Evolutionary conservation across 2,329 filamentous ascomycete species (phyloP).

Genomic region (Neonectria ditissima): DNA sequence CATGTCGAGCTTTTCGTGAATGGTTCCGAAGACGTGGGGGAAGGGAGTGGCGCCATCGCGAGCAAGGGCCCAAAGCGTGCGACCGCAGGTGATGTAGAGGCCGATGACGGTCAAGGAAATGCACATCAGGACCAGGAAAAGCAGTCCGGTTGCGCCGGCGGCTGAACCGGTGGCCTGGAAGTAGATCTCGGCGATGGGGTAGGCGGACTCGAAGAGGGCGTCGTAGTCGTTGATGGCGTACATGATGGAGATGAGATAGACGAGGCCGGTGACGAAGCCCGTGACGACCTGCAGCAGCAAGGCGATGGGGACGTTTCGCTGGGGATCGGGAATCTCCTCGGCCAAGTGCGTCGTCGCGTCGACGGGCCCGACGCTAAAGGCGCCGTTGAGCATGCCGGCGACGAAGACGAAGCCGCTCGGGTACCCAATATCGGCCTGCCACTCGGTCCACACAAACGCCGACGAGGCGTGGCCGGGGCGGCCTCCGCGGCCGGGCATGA

Average conservation of each 20-base stretch:
- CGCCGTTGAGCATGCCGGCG: slow-evolving; percentile 68
- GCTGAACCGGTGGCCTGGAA: slow-evolving; percentile 65
- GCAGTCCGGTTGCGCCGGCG: slow-evolving; percentile 63
- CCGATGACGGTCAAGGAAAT: slow-evolving; percentile 53
- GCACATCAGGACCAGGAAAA: slow-evolving; percentile 55
- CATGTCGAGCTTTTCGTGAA: slow-evolving; percentile 49
- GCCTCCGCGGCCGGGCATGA: slow-evolving; percentile 58
- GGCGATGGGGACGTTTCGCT: slow-evolving; percentile 65
- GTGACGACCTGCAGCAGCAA: slow-evolving; percentile 63
- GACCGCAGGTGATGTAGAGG: slow-evolving; percentile 53
- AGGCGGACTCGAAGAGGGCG: slow-evolving; percentile 61
- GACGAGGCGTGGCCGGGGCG: slow-evolving; percentile 47
- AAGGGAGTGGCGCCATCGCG: slow-evolving; percentile 55
- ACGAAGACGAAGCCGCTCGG: slow-evolving; percentile 56
- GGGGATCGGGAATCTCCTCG: slow-evolving; percentile 70
- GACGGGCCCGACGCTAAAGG: slow-evolving; percentile 74
- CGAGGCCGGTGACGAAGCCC: slow-evolving; percentile 64
- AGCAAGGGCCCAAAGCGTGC: slow-evolving; percentile 56
- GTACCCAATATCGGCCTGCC: slow-evolving; percentile 55
- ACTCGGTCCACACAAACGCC: slow-evolving; percentile 55
- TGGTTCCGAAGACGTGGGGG: slow-evolving; percentile 43
- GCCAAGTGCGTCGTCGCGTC: slow-evolving; percentile 74
- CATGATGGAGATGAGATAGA: slow-evolving; percentile 65
- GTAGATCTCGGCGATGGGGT: slow-evolving; percentile 76
- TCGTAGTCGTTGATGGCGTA: slow-evolving; percentile 70